Conservation (phyloP, 805 yeast genomes). For the Starmerella apicola region DNA sequence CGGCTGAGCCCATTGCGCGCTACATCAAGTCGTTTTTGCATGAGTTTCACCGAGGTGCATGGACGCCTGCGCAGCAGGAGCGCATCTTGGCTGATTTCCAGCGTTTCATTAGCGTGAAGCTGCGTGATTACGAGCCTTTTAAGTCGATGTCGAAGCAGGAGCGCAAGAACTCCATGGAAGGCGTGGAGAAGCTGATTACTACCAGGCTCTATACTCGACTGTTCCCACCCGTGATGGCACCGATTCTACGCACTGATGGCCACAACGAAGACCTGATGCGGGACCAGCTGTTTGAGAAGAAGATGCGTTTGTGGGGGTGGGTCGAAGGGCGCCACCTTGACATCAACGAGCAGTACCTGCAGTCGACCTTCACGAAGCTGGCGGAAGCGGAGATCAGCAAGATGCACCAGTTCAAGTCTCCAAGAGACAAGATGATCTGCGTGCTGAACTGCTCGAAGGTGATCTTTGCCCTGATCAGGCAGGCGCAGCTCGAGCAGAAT, state of each 20-base stretch:
- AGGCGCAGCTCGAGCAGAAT: slow-evolving; percentile 54
- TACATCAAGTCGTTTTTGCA: slow-evolving; percentile 73
- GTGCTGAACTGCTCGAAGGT: slow-evolving; percentile 85
- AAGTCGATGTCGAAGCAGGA: slow-evolving; percentile 37
- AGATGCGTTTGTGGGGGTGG: slow-evolving; percentile 57
- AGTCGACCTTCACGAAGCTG: slow-evolving; percentile 42
- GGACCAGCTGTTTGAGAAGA: slow-evolving; percentile 42
- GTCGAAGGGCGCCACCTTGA: slow-evolving; percentile 66
- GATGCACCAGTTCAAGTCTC: slow-evolving; percentile 76
- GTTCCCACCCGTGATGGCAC: slow-evolving; percentile 63
- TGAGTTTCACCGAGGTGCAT: slow-evolving; percentile 56
- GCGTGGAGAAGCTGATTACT: slow-evolving; percentile 86
- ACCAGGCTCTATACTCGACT: slow-evolving; percentile 66
- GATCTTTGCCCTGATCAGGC: slow-evolving; percentile 73
- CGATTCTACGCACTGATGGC: slow-evolving; percentile 35
- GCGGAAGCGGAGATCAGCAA: slow-evolving; percentile 67
- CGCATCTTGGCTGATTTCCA: slow-evolving; percentile 71
- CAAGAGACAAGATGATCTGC: slow-evolving; percentile 88
- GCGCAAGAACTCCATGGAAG: slow-evolving; percentile 64
- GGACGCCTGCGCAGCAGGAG: slow-evolving; percentile 67
- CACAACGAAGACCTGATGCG: slow-evolving; percentile 51
- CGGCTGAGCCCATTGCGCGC: slow-evolving; percentile 80
- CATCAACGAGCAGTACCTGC: slow-evolving; percentile 40
- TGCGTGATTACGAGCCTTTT: slow-evolving; percentile 54
- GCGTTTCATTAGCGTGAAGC: slow-evolving; percentile 39